These are phyloP conservation scores for Aplosporella prunicola DNA, from an alignment of 2,329 filamentous ascomycete genomes.

Conservation along the genomic window DNA sequence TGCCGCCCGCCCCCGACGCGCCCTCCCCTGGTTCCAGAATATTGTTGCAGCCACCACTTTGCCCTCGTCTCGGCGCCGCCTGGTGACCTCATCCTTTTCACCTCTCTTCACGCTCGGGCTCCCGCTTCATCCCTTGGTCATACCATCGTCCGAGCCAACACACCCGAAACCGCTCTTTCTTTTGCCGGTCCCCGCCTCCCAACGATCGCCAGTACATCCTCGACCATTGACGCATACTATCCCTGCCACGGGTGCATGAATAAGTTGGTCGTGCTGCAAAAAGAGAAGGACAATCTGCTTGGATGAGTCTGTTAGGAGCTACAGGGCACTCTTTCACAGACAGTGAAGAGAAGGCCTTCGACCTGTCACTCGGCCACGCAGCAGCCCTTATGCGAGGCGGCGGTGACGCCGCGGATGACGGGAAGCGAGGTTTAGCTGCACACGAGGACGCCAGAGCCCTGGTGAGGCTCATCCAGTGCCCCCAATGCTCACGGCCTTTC, in stretches of 20 bases:
- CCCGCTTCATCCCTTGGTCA: no score
- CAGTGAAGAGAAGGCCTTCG: conserved; percentile 24
- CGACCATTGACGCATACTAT: no score
- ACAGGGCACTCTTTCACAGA: conserved; percentile 25
- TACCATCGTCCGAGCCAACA: neutral
- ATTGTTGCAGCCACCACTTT: neutral
- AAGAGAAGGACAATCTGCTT: no score
- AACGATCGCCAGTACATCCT: no score
- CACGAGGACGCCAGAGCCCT: conserved; percentile 51
- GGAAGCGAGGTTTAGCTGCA: conserved; percentile 36
- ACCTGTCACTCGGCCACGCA: conserved; percentile 18
- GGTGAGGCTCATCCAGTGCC: conserved; percentile 69
- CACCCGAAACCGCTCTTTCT: neutral
- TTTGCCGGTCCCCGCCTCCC: no score
- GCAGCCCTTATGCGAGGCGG: conserved; percentile 35
- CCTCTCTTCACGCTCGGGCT: no score
- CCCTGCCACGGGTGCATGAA: no score
- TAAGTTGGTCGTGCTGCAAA: no score
- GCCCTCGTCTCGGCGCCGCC: neutral
- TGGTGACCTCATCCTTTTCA: conserved; percentile 6
- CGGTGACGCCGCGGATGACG: conserved; percentile 24
- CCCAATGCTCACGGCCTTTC: conserved; percentile 59
- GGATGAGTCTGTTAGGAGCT: conserved; percentile 28
- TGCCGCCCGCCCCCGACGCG: no score
- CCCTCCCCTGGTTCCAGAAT: no score